Percentiles rank a stretch among this genome's conserved stretches.
phyloP scores from a whole-genome alignment of 2,329 filamentous ascomycete genomes.

The Rhynchosporium graminicola region DNA sequence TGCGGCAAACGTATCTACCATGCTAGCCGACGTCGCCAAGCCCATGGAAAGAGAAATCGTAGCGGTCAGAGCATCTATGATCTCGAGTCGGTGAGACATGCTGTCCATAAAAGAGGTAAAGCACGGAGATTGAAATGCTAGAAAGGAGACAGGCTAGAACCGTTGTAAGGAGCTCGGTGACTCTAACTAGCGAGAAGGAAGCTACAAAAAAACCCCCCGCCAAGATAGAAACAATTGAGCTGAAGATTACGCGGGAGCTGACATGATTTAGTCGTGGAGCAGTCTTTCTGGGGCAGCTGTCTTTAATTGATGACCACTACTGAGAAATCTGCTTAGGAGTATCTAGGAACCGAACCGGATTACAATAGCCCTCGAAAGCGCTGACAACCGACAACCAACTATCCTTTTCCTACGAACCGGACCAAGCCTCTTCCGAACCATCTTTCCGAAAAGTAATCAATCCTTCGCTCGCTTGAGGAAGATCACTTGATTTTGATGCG shows the following conservation, averaged over 20 bases:
- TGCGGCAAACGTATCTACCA: constrained; percentile 16
- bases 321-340: no score
- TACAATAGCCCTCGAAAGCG: no score
- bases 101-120: constrained; percentile 3
- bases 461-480: not conserved
- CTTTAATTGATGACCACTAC: no score
- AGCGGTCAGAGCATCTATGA: constrained; percentile 10
- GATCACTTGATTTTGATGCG: constrained; percentile 6
- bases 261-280: no score
- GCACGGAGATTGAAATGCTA: not conserved
- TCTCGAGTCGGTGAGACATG: constrained; percentile 11
- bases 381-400: not conserved
- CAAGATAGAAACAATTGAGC: no score
- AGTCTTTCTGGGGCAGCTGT: no score
- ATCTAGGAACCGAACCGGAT: no score
- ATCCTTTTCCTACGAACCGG: not conserved
- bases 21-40: constrained; percentile 10
- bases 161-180: constrained; percentile 1
- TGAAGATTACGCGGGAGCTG: no score
- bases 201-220: no score
- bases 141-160: constrained; percentile 15
- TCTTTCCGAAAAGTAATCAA: not conserved
- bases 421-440: constrained; percentile 1
- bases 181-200: not conserved
- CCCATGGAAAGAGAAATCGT: constrained; percentile 3